These are phyloP conservation scores for Phytophthora multivora DNA, from an alignment of 352 stramenopile genomes.

Conservation along the genomic window DNA sequence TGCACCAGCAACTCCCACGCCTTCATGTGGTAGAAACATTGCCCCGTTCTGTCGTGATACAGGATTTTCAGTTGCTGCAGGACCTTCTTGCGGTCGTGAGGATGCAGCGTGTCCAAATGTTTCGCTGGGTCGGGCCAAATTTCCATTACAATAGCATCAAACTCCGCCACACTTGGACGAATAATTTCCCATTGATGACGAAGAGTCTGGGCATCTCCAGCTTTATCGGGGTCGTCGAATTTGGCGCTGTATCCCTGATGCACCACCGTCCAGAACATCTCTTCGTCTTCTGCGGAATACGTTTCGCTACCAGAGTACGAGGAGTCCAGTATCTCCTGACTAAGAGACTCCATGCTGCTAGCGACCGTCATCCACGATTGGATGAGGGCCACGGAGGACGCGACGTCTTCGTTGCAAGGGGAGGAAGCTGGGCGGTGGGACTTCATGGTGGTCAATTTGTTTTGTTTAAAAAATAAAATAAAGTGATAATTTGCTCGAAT, in stretches of 20 bases:
- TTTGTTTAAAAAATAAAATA: too few species aligned
- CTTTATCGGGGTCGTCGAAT: not conserved
- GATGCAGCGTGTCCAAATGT: not conserved
- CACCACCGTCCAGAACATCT: slow-evolving; percentile 18
- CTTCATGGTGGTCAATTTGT: not conserved
- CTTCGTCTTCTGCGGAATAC: slow-evolving; percentile 10
- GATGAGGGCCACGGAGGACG: not conserved
- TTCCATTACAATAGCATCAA: slow-evolving; percentile 8
- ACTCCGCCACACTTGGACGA: slow-evolving; percentile 8
- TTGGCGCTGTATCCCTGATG: slow-evolving; percentile 12
- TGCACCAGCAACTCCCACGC: slow-evolving; percentile 11
- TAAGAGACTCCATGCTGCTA: slow-evolving; percentile 9
- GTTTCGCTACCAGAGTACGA: not conserved
- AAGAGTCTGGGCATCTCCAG: not conserved
- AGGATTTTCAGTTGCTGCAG: not conserved
- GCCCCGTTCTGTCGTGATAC: slow-evolving; percentile 1
- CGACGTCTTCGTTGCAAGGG: not conserved
- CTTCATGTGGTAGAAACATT: slow-evolving; percentile 3
- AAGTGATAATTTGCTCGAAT: too few species aligned
- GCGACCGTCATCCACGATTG: slow-evolving; percentile 12
- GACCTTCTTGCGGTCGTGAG: not conserved
- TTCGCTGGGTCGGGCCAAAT: slow-evolving; percentile 4
- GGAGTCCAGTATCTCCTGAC: slow-evolving; percentile 6
- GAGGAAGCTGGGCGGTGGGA: not conserved
- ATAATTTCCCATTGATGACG: slow-evolving; percentile 6